Evolutionary conservation across 768 basidiomycete genomes (phyloP).

Genomic region (Lactarius vividus): DNA sequence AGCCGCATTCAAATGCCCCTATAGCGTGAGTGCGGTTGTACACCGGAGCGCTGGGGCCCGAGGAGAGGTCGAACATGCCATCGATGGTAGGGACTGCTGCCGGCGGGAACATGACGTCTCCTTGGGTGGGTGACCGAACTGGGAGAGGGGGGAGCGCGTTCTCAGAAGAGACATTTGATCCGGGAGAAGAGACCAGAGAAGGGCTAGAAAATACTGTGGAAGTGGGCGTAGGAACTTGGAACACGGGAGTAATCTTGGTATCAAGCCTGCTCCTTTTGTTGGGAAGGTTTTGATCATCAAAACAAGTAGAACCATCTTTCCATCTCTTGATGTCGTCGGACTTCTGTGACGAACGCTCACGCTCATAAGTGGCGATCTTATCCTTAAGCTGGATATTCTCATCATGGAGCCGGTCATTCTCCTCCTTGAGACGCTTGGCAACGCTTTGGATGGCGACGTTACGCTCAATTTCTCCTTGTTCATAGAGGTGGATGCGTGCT

Average conservation of each 20-base stretch:
- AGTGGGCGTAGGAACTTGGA: slow-evolving; percentile 32
- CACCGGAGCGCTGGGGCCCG: slow-evolving; percentile 32
- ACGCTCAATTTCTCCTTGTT: slow-evolving; percentile 88
- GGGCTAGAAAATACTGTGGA: slow-evolving; percentile 39
- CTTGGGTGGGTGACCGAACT: slow-evolving; percentile 32
- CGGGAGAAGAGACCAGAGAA: slow-evolving; percentile 53
- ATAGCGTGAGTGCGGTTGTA: slow-evolving; percentile 34
- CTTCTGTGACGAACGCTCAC: slow-evolving; percentile 28
- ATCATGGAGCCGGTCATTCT: slow-evolving; percentile 69
- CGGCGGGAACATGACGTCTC: slow-evolving; percentile 32
- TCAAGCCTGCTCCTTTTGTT: slow-evolving; percentile 39
- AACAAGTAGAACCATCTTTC: slow-evolving; percentile 46
- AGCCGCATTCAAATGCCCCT: slow-evolving; percentile 62
- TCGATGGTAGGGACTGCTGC: slow-evolving; percentile 34
- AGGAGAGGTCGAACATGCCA: slow-evolving; percentile 40
- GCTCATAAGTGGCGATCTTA: slow-evolving; percentile 35
- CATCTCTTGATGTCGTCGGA: slow-evolving; percentile 53
- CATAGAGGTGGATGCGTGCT: slow-evolving; percentile 78
- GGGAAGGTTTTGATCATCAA: slow-evolving; percentile 28
- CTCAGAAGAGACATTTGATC: slow-evolving; percentile 35
- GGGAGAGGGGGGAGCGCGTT: slow-evolving; percentile 36
- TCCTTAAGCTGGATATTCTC: slow-evolving; percentile 63
- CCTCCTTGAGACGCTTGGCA: slow-evolving; percentile 82
- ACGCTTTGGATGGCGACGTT: slow-evolving; percentile 81
- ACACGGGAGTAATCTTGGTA: slow-evolving; percentile 29